Evolutionary conservation across 1,284 basidiomycete genomes (phyloP), one percentile per base, ranked within the genome.

Genomic region (Puccinia horiana): DNA sequence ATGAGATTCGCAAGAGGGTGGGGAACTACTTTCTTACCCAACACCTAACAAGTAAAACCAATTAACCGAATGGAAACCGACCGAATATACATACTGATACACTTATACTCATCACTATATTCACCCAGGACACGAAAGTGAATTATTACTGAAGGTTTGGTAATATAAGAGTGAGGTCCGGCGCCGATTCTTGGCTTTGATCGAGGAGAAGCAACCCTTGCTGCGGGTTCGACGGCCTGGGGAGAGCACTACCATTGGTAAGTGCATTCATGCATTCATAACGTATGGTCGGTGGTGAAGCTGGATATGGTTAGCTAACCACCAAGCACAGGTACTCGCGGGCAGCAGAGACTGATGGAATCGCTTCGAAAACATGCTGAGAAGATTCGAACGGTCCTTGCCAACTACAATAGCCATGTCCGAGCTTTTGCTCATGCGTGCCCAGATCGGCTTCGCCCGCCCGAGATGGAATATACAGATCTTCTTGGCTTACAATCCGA

Each of bases 201-300:
- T 44, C 18, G 73, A 75, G 32, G 40, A 74, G 20, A 74, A 74
- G 18, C 72, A 16, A 35, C 69, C 69, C 2, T n/a, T 72, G 8
- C 9, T 8, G 9, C 9, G 9, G 16, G 44, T 47, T 8, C 44
- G 44, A 8, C 9, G 44, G 44, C 16, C 44, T 47, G 8, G 44
- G n/a, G n/a, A n/a, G n/a, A n/a, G n/a, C n/a, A n/a, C n/a, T n/a
- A n/a, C n/a, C n/a, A n/a, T n/a, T n/a, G n/a, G n/a, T n/a, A n/a
- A n/a, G n/a, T n/a, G 52, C 5, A 54, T 16, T 12, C 5, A 54
- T 47, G 44, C 16, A 47, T 47, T 54, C 20, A n/a, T n/a, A n/a
- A n/a, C n/a, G n/a, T n/a, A n/a, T n/a, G n/a, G n/a, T n/a, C n/a
- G n/a, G n/a, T n/a, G n/a, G n/a, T n/a, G n/a, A n/a, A n/a, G n/a